These are phyloP conservation scores for Cicer chorassanicum DNA, from an alignment of 306 rosid genomes.

Conservation along the genomic window DNA sequence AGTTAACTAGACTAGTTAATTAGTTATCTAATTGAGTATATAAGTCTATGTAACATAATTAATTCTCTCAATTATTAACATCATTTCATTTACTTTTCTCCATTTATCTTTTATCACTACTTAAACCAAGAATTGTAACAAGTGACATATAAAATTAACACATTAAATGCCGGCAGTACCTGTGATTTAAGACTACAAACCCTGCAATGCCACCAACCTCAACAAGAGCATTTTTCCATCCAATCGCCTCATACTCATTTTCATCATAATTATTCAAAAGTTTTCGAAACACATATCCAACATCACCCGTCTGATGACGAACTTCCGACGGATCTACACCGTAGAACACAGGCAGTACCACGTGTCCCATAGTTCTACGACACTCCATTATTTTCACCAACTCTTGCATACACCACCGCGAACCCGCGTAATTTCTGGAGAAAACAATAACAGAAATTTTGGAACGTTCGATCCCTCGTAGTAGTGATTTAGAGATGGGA, in stretches of 20 bases:
- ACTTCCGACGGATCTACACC: conserved; percentile 13
- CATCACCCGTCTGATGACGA: background rate
- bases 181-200: background rate
- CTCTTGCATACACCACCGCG: background rate
- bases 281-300: background rate
- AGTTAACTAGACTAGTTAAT: no score
- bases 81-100: no score
- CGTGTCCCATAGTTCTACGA: background rate
- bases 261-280: background rate
- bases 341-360: conserved; percentile 33
- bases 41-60: no score
- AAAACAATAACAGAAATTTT: background rate
- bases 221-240: background rate
- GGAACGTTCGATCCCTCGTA: background rate
- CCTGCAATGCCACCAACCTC: conserved; percentile 14
- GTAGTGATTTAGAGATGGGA: background rate
- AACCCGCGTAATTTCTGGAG: conserved; percentile 12
- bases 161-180: background rate
- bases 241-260: background rate
- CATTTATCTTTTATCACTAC: no score
- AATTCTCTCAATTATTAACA: no score
- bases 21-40: no score
- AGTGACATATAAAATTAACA: no score
- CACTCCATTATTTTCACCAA: background rate
- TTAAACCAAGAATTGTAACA: no score